Conservation (phyloP, 148 eudicot genomes). For the Vaccinium corymbosum region DNA sequence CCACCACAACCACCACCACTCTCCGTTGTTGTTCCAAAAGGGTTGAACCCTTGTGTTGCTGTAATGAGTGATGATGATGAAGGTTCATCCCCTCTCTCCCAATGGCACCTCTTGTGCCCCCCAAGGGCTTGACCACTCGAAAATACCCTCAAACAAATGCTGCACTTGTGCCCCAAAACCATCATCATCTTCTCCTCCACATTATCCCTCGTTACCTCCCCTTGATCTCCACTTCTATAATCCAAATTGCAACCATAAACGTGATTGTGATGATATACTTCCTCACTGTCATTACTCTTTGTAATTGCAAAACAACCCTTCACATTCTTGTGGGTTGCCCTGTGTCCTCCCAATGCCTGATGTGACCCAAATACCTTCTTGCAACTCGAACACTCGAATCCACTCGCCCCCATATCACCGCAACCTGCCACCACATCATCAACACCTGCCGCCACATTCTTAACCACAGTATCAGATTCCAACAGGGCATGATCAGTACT, state of each 20-base stretch:
- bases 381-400: slow-evolving; percentile 60
- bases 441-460: not conserved
- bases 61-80: not conserved
- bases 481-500: not conserved
- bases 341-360: slow-evolving; percentile 88
- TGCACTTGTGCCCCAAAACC: slow-evolving; percentile 46
- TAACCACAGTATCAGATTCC: slow-evolving; percentile 7
- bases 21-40: not conserved
- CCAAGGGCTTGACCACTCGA: slow-evolving; percentile 82
- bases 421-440: not conserved
- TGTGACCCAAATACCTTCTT: slow-evolving; percentile 76
- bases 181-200: not conserved
- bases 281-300: slow-evolving; percentile 14
- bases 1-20: slow-evolving; percentile 1
- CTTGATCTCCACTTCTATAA: not conserved
- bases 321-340: slow-evolving; percentile 84
- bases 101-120: slow-evolving; percentile 77
- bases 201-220: not conserved
- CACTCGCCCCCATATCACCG: not conserved
- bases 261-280: not conserved
- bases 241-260: not conserved
- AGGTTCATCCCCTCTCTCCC: slow-evolving; percentile 46
- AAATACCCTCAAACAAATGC: slow-evolving; percentile 61
- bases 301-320: slow-evolving; percentile 72
- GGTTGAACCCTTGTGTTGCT: not conserved